Evolutionary conservation across 2,329 filamentous ascomycete genomes (phyloP).

Genomic region (Talaromyces sp.): DNA sequence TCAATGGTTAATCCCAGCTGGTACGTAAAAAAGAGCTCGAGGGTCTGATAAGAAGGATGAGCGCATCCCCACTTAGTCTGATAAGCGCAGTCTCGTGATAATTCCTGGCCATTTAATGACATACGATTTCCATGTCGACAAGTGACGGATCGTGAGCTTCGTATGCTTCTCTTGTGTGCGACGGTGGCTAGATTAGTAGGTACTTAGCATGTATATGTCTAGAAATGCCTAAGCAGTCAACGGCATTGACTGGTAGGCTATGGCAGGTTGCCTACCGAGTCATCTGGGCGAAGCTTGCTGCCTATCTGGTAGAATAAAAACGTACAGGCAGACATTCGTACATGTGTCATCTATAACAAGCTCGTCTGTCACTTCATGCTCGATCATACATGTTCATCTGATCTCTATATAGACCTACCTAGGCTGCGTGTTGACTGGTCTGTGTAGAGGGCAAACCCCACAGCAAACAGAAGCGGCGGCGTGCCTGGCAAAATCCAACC

Average conservation of each 20-base stretch:
- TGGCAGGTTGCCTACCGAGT: neutral
- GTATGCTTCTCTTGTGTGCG: too few relatives aligned
- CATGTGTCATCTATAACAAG: too few relatives aligned
- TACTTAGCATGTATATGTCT: neutral
- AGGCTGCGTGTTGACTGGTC: too few relatives aligned
- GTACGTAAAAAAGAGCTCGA: neutral
- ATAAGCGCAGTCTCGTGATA: conserved; percentile 6
- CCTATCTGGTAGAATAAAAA: neutral
- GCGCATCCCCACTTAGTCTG: conserved; percentile 3
- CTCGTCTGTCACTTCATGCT: too few relatives aligned
- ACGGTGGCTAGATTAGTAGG: too few relatives aligned
- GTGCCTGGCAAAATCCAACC: conserved; percentile 12
- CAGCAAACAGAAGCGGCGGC: neutral
- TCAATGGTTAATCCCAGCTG: neutral
- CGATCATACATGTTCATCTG: too few relatives aligned
- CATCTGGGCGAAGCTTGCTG: neutral
- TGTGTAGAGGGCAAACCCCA: conserved; percentile 11
- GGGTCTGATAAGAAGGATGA: conserved; percentile 1
- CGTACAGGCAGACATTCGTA: neutral
- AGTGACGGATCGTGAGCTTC: too few relatives aligned
- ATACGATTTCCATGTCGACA: too few relatives aligned
- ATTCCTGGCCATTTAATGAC: neutral
- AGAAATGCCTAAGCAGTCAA: too few relatives aligned
- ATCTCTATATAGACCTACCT: too few relatives aligned
- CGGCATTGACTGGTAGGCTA: neutral